These are phyloP conservation scores for Leptographium lundbergii DNA, from an alignment of 2,329 filamentous ascomycete species.

Conservation along the genomic window DNA sequence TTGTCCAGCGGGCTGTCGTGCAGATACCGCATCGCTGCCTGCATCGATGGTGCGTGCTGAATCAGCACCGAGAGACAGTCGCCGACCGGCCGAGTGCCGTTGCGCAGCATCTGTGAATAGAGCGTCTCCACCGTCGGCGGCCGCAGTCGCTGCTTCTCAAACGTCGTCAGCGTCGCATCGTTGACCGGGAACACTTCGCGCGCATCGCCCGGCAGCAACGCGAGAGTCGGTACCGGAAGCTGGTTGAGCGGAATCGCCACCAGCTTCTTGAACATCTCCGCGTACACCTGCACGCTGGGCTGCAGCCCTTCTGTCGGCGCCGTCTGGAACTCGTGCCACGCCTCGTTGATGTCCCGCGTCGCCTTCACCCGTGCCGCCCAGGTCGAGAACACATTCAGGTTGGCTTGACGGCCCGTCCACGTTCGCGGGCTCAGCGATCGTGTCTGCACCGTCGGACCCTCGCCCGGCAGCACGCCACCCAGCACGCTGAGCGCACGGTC, in stretches of 20 bases:
- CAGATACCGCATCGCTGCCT: conserved; percentile 37
- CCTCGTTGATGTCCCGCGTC: conserved; percentile 48
- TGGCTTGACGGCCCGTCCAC: conserved; percentile 16
- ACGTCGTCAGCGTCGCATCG: conserved; percentile 46
- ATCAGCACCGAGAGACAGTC: conserved; percentile 44
- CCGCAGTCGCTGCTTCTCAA: conserved; percentile 48
- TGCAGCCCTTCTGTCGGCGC: conserved; percentile 20
- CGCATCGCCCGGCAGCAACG: conserved; percentile 44
- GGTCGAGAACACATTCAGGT: conserved; percentile 21
- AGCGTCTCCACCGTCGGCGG: conserved; percentile 48
- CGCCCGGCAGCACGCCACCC: conserved; percentile 36
- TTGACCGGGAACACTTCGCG: conserved; percentile 41
- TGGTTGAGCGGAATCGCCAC: conserved; percentile 20
- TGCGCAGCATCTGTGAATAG: conserved; percentile 42
- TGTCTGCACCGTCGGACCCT: conserved; percentile 45
- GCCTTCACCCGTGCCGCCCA: conserved; percentile 47
- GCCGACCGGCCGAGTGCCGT: conserved; percentile 33
- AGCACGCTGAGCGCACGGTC: conserved; percentile 39
- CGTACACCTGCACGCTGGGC: conserved; percentile 35
- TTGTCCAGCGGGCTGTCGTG: conserved; percentile 25
- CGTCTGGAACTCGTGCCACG: conserved; percentile 39
- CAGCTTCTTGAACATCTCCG: conserved; percentile 49
- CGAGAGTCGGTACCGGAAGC: neutral
- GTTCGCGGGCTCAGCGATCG: conserved; percentile 23
- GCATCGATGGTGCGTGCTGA: conserved; percentile 32